A percentile compares a stretch with the other conserved stretches of the same genome.
phyloP scores from a whole-genome alignment of 768 basidiomycete species.

The Rubroboletus satanas region DNA sequence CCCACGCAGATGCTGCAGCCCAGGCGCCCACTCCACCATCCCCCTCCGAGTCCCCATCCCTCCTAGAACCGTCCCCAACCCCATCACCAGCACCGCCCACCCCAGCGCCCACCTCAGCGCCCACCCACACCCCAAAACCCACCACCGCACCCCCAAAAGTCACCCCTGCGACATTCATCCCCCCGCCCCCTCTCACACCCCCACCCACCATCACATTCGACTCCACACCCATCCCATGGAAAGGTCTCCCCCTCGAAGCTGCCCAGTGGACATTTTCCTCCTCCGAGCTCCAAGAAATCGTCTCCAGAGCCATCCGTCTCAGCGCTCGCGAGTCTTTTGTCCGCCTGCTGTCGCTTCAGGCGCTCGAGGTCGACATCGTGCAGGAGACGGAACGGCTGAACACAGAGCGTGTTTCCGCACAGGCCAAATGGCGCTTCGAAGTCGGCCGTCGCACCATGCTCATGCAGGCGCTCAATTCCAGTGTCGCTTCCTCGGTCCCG shows the following conservation, averaged over 20 bases:
- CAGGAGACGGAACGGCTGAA: conserved; percentile 58
- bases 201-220: conserved; percentile 58
- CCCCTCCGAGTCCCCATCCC: too few species aligned
- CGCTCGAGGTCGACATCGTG: conserved; percentile 55
- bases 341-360: conserved; percentile 60
- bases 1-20: conserved; percentile 10
- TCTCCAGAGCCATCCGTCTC: conserved; percentile 65
- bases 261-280: conserved; percentile 61
- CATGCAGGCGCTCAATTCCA: conserved; percentile 63
- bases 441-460: conserved; percentile 66
- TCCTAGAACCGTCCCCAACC: not conserved
- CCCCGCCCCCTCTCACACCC: conserved; percentile 37
- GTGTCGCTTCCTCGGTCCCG: conserved; percentile 31
- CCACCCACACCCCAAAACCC: too few species aligned
- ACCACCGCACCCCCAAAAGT: not conserved
- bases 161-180: conserved; percentile 20
- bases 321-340: conserved; percentile 69
- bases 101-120: not conserved
- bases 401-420: conserved; percentile 47
- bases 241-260: conserved; percentile 64
- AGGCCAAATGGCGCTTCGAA: conserved; percentile 66
- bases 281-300: conserved; percentile 58
- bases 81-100: not conserved
- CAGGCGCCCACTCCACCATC: conserved; percentile 2
- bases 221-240: conserved; percentile 54